Evolutionary conservation across 345 rosid species (phyloP).

Genomic region (Eucalyptus grandis): DNA sequence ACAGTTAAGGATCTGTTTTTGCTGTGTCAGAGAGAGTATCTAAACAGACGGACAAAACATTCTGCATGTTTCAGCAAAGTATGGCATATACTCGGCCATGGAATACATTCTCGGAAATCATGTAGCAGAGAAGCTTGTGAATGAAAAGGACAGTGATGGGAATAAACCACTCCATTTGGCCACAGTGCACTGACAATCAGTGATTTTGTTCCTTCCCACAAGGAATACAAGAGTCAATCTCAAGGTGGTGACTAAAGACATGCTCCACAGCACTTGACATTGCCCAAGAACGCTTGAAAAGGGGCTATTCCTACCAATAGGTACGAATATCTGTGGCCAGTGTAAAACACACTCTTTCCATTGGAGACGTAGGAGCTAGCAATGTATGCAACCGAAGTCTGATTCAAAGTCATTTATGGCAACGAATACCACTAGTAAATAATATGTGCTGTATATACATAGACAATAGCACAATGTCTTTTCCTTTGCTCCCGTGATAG

Average conservation of each 20-base stretch:
- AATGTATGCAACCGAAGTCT: not conserved
- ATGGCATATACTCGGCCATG: not conserved
- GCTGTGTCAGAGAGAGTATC: too few species aligned
- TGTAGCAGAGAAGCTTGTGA: not conserved
- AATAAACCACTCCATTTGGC: not conserved
- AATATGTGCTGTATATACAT: not conserved
- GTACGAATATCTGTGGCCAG: not conserved
- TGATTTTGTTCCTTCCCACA: not conserved
- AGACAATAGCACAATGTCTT: not conserved
- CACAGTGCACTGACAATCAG: not conserved
- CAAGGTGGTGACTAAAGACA: not conserved
- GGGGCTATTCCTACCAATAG: not conserved
- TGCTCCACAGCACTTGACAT: not conserved
- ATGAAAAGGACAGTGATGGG: not conserved
- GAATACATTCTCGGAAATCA: not conserved
- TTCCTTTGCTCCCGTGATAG: not conserved
- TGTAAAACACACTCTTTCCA: not conserved
- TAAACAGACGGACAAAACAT: accelerated
- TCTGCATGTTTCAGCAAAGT: not conserved
- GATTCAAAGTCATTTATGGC: not conserved
- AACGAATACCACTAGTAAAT: too few species aligned
- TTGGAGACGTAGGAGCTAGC: not conserved
- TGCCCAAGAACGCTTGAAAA: not conserved
- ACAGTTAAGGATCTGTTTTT: too few species aligned
- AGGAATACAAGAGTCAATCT: not conserved